Percentiles rank a stretch among this genome's conserved stretches.
Conservation (phyloP, 2,329 filamentous ascomycete species). For the Aspergillus pseudoterreus region DNA sequence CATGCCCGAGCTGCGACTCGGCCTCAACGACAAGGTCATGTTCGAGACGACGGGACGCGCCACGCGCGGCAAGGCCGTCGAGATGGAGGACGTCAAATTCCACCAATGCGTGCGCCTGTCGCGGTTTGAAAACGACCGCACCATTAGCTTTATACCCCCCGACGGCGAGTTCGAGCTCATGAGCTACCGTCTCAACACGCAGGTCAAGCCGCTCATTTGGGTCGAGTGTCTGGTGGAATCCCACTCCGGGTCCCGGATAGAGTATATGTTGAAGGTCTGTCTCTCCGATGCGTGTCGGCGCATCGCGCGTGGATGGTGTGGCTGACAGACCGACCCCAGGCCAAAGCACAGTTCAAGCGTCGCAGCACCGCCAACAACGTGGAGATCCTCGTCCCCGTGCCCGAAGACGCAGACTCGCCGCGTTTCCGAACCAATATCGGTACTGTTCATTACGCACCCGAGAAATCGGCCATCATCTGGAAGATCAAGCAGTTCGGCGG, state of each 20-base stretch:
- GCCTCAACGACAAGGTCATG: constrained; percentile 99
- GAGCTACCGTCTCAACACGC: constrained; percentile 97
- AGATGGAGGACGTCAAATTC: constrained; percentile 99
- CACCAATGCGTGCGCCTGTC: constrained; percentile 96
- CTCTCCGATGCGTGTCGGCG: not conserved
- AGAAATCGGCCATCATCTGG: constrained; percentile 97
- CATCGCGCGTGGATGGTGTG: not conserved
- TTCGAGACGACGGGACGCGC: constrained; percentile 95
- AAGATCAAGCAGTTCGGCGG: constrained; percentile 99
- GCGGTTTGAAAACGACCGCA: constrained; percentile 96
- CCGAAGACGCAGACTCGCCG: constrained; percentile 93
- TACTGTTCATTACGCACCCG: constrained; percentile 93
- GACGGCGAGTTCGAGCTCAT: constrained; percentile 99
- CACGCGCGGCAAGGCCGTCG: constrained; percentile 91
- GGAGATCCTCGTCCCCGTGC: constrained; percentile 94
- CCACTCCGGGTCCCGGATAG: constrained; percentile 90
- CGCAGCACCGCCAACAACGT: constrained; percentile 98
- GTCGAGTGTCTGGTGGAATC: constrained; percentile 97
- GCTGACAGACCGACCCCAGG: constrained; percentile 40
- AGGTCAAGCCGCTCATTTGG: constrained; percentile 98
- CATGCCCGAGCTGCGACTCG: constrained; percentile 92
- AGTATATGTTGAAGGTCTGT: constrained; percentile 90
- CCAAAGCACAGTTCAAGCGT: constrained; percentile 95
- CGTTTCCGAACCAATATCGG: constrained; percentile 97
- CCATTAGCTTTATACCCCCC: constrained; percentile 97